Base-by-base conservation (phyloP, 2,329 filamentous ascomycete genomes). In the Sporothrix mexicana region DNA sequence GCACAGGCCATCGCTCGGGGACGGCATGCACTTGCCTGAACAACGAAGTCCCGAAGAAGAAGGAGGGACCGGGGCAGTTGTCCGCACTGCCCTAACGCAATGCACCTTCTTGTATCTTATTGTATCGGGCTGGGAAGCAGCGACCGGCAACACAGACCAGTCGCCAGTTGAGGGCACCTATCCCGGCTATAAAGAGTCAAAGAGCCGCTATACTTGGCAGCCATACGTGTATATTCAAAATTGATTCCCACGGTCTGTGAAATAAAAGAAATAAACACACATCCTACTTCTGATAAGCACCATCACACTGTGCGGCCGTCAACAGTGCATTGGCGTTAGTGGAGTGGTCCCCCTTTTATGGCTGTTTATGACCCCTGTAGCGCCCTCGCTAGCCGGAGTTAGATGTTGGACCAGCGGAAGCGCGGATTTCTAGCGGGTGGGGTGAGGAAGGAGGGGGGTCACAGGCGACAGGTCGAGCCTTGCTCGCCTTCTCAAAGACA, bases 311-410 rank as follows among this genome's bases (percentile, higher is more conserved):
- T 57, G 67, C 57, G 67, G 49, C 13, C 45, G 36, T 47, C 30
- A 25, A 57, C 30, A 25, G 45, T 53, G 66, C 25, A 68, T 41
- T 53, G 66, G 47, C 47, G 53, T 15, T 25, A 20, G 51, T 57
- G 68, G 53, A 57, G 12, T 9, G 5, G 66, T 4, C 23, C 45
- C 64, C 45, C 20, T 49, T 67, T 30, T n/a, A 36, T n/a, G 25
- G 17, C 55, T 49, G 45, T 23, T 41, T 20, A 8, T 45, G 5
- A 43, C 25, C 17, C 64, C 70, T 53, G 15, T 72, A 68, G 70
- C 41, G 70, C 23, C 25, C 8, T 70, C 41, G 13, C 71, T 72
- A 72, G 71, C 53, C 64, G 64, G 55, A 61, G 64, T 72, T 72
- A 62, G 71, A 72, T 64, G 55, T 72, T 70, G 43, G 55, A 17